A percentile compares a stretch with the other conserved stretches of the same genome.
phyloP scores from a whole-genome alignment of 2,329 filamentous ascomycete species.

The Penicillium corylophilum region DNA sequence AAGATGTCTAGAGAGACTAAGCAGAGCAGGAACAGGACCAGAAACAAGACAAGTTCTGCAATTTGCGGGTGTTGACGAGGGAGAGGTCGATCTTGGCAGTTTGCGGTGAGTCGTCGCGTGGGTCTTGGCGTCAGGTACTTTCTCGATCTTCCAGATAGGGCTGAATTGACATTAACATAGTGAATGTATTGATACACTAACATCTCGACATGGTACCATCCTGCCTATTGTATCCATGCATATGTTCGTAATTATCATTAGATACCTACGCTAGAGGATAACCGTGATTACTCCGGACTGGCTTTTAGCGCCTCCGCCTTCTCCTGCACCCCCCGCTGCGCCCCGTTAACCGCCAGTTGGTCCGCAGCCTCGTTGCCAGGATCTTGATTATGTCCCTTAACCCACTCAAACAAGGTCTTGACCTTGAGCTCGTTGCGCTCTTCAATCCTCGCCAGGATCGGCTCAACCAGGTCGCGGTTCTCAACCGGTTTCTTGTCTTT shows the following conservation, averaged over 20 bases:
- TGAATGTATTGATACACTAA: too few relatives aligned
- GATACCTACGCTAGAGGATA: constrained; percentile 18
- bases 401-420: constrained; percentile 75
- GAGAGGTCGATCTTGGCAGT: not conserved
- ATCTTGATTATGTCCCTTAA: constrained; percentile 78
- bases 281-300: constrained; percentile 28
- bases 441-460: constrained; percentile 68
- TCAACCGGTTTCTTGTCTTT: constrained; percentile 68
- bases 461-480: constrained; percentile 80
- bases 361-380: constrained; percentile 80
- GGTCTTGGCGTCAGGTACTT: not conserved
- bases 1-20: not conserved
- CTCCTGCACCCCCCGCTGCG: constrained; percentile 42
- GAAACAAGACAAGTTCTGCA: not conserved
- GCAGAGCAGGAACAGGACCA: not conserved
- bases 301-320: constrained; percentile 28
- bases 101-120: not conserved
- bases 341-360: constrained; percentile 68
- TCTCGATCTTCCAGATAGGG: not conserved
- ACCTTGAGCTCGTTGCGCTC: constrained; percentile 62
- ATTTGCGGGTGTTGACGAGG: not conserved
- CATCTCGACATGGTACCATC: too few relatives aligned
- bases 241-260: constrained; percentile 2
- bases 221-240: not conserved
- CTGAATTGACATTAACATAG: not conserved